Percentiles rank a stretch among this genome's conserved stretches.
phyloP scores from a whole-genome alignment of 176 grass and related monocot species.

The Hsuehochloa calcarea region DNA sequence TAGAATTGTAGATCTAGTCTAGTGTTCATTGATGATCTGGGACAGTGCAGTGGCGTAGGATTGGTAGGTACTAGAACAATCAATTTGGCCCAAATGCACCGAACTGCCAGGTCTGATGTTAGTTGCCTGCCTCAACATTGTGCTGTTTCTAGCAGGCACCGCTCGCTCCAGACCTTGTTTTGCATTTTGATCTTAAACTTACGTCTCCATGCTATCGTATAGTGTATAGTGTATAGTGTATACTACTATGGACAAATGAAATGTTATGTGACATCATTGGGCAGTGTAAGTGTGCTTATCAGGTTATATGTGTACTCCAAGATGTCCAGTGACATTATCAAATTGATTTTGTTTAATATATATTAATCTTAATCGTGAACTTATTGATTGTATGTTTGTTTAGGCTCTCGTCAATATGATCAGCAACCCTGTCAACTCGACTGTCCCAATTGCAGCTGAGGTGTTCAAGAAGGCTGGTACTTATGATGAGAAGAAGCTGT shows the following conservation, averaged over 20 bases:
- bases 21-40: neutral
- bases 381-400: neutral
- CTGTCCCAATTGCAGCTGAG: slow-evolving; percentile 77
- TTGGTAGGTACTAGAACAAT: neutral
- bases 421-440: slow-evolving; percentile 97
- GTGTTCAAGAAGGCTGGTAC: slow-evolving; percentile 94
- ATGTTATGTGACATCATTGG: neutral
- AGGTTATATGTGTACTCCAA: neutral
- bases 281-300: neutral
- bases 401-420: slow-evolving; percentile 92
- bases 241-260: neutral
- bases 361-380: neutral
- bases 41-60: neutral
- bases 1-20: neutral
- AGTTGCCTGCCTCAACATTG: neutral
- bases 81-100: neutral
- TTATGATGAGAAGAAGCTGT: slow-evolving; percentile 80
- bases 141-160: neutral
- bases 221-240: neutral
- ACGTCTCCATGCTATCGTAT: neutral
- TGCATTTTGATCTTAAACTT: neutral
- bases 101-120: neutral
- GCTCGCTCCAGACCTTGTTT: neutral
- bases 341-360: neutral
- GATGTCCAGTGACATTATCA: neutral